Conservation (phyloP, 345 rosid species). For the Pugionium dolabratum region DNA sequence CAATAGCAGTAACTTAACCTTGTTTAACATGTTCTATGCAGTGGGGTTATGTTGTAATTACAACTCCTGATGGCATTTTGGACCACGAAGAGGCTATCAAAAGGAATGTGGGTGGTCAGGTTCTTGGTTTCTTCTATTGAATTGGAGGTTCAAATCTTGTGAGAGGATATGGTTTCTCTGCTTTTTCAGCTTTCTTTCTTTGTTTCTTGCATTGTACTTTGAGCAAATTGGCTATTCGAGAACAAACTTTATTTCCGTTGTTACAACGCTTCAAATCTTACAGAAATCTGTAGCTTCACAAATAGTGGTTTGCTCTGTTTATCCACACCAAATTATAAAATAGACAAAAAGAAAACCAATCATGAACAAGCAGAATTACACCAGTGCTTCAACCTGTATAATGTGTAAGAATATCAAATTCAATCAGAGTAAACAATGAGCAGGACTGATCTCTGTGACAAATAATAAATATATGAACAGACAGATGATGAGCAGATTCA, state of each 20-base stretch:
- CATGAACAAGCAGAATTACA: conserved; percentile 26
- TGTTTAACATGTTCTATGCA: conserved; percentile 33
- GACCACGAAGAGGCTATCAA: conserved; percentile 89
- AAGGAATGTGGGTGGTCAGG: conserved; percentile 86
- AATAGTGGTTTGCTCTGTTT: not conserved
- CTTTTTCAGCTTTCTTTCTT: conserved; percentile 18
- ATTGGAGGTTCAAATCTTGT: not conserved
- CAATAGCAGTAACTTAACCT: not conserved
- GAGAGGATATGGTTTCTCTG: not conserved
- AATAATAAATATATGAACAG: conserved; percentile 29
- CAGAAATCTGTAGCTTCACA: conserved; percentile 21
- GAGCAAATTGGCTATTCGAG: conserved; percentile 1
- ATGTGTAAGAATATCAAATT: conserved; percentile 20
- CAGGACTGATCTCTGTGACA: conserved; percentile 15
- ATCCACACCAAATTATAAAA: too few relatives aligned
- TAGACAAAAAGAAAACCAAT: conserved; percentile 4
- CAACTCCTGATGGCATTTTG: conserved; percentile 92
- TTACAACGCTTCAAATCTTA: not conserved
- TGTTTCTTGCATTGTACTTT: conserved; percentile 28
- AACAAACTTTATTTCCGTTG: not conserved
- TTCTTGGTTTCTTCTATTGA: conserved; percentile 88
- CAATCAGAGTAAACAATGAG: conserved; percentile 25
- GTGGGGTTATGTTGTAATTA: conserved; percentile 94
- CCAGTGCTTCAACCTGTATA: conserved; percentile 17
- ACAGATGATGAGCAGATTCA: conserved; percentile 12